Evolutionary conservation across 2,329 filamentous ascomycete genomes (phyloP).

Genomic region (Colletotrichum sp.): DNA sequence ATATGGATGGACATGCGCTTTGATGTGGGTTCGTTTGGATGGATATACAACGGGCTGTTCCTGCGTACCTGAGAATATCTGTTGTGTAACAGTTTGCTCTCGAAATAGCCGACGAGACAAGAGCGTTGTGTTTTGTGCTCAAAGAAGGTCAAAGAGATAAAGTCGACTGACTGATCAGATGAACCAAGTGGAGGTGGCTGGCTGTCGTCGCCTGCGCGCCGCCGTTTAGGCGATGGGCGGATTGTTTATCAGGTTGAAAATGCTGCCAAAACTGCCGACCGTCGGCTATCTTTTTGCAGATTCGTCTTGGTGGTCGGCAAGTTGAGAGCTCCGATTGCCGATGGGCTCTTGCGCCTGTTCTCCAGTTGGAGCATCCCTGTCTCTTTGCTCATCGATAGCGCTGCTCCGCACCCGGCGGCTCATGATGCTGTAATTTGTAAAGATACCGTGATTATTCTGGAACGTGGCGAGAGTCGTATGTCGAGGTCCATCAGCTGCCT

Average conservation of each 20-base stretch:
- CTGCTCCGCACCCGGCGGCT: background rate
- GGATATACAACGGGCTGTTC: background rate
- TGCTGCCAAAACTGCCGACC: constrained; percentile 2
- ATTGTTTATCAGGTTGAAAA: background rate
- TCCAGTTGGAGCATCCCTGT: background rate
- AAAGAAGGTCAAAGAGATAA: background rate
- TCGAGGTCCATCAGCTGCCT: background rate
- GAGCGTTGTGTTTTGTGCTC: background rate
- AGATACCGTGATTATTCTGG: background rate
- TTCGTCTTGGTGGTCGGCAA: constrained; percentile 3
- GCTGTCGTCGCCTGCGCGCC: background rate
- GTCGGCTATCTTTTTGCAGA: constrained; percentile 3
- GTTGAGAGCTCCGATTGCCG: constrained; percentile 1
- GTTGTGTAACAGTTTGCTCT: background rate
- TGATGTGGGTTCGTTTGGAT: background rate
- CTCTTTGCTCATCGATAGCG: background rate
- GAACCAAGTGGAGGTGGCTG: background rate
- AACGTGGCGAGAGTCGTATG: background rate
- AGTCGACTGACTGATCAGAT: constrained; percentile 1
- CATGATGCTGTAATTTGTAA: background rate
- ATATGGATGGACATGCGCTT: background rate
- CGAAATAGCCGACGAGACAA: background rate
- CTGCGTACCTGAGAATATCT: background rate
- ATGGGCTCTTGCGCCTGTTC: background rate
- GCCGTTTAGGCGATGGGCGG: background rate